Conservation (phyloP, 345 rosid species). For the Pugionium cornutum region DNA sequence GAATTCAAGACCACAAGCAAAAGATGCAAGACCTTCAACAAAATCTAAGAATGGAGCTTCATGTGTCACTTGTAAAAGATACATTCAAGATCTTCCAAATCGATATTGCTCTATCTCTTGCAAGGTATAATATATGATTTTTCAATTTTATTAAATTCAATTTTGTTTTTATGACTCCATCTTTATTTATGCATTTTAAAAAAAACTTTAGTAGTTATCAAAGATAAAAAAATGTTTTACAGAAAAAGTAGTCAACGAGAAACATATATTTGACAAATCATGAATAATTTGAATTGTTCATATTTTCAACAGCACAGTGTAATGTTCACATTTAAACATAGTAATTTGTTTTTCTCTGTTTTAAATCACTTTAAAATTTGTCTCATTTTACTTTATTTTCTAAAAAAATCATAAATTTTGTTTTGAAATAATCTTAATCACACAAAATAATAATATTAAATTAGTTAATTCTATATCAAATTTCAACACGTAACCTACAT, state of each 20-base stretch:
- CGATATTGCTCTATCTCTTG: constrained; percentile 85
- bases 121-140: constrained; percentile 55
- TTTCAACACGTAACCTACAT: too few species aligned
- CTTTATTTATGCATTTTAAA: not conserved
- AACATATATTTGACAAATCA: too few species aligned
- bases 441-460: too few species aligned
- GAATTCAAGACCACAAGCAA: constrained; percentile 73
- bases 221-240: not conserved
- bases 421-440: constrained; percentile 6
- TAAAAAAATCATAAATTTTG: constrained; percentile 2
- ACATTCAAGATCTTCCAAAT: constrained; percentile 75
- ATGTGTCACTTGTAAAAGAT: constrained; percentile 75
- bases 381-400: not conserved
- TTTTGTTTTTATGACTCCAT: not conserved
- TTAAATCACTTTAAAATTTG: too few species aligned
- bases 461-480: too few species aligned
- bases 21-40: constrained; percentile 79
- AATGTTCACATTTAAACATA: not conserved
- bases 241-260: too few species aligned
- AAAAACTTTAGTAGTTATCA: not conserved
- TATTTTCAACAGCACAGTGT: too few species aligned
- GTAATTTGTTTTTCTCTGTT: not conserved
- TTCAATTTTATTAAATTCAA: not conserved
- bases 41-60: constrained; percentile 64
- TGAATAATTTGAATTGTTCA: too few species aligned